Base-by-base conservation (phyloP, 2,329 filamentous ascomycete species). In the Talaromyces sp. region DNA sequence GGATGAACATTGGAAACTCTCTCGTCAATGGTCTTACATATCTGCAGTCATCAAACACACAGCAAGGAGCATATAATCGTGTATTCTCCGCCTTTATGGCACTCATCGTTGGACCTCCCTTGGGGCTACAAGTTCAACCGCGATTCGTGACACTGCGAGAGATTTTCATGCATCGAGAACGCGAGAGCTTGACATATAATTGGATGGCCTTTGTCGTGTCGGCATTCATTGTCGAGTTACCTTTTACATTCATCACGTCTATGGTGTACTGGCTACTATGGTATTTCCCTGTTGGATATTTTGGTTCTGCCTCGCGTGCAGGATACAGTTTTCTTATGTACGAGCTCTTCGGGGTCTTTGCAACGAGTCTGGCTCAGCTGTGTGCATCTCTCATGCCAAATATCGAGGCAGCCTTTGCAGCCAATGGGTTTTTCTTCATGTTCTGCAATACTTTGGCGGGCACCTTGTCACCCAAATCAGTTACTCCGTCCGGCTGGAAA, bases 241-340 rank as follows among this genome's bases (percentile, higher is more conserved):
- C 54, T 9, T 57, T 46, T 22, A 22, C 53, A 22, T 77, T 94
- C 17, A 72, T 95, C 46, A 93, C 89, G 71, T 85, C 88, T 1
- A 84, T 92, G 5, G 77, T 76, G 54, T 93, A 93, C 79, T 95
- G 88, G 79, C 68, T 94, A 1, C 88, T 87, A 0, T 73, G 94
- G 11, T 94, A 94, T 80, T 94, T 85, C 73, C 86, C 91, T 69
- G 88, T 89, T 0, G 88, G 88, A 0, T 83, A 94, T 69, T 82
- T 85, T 65, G 66, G 71, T 1, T 79, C 79, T 0, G 73, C 84
- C 0, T 80, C 78, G 1, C 82, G 88, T 7, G 88, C 89, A 0
- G 90, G 90, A 0, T 93, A 91, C 73, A 88, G 91, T 69, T 94
- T 93, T 80, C 78, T 94, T 68, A 89, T 93, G 76, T 75, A 93